Base-by-base conservation (phyloP, 257 asterid genomes). In the Solanum lycopersicoides region DNA sequence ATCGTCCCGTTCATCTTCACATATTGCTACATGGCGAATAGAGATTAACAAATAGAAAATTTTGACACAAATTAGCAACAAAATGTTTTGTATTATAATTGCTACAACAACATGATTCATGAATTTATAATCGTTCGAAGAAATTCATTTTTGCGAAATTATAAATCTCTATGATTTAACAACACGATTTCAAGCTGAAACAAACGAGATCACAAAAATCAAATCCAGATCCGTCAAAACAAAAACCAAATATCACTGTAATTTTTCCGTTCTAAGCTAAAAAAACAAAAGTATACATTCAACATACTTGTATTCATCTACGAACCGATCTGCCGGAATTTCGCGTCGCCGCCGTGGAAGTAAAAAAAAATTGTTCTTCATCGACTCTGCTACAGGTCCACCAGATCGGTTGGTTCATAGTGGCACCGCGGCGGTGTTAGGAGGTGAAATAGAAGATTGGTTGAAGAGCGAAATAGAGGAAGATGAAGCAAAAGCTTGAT, bases 371-470 rank as follows among this genome's bases (percentile, higher is more conserved):
- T 59, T 13, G 77, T 83, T 44, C 34, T 13, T 60, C 85, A 15
- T 88, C 82, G 10, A 65, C n/a, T 32, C 89, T 20, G 39, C 68
- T 47, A 77, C 32, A 34, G 59, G 87, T 80, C 13, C 45, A 23
- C 13, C 45, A 23, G 18, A 16, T 7, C 23, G 60, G 41, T 30
- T 21, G 69, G 80, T 13, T 23, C 25, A 12, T 32, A 34, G 39
- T 82, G 23, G n/a, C 72, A 65, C 72, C 88, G 60, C 77, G 87
- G 89, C 53, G 13, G 59, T 5, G 44, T 87, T 89, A 91, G 6
- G 92, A 83, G 74, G 92, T 90, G 91, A 93, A 92, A 66, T 91
- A 94, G 89, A 94, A 91, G 32, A 91, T 91, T 4, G 97, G 95
- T 89, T 90, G 97, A 83, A 94, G 95, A 41, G 90, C 20, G 34